Base-by-base conservation (phyloP, 345 rosid genomes). In the Corchorus capsularis region DNA sequence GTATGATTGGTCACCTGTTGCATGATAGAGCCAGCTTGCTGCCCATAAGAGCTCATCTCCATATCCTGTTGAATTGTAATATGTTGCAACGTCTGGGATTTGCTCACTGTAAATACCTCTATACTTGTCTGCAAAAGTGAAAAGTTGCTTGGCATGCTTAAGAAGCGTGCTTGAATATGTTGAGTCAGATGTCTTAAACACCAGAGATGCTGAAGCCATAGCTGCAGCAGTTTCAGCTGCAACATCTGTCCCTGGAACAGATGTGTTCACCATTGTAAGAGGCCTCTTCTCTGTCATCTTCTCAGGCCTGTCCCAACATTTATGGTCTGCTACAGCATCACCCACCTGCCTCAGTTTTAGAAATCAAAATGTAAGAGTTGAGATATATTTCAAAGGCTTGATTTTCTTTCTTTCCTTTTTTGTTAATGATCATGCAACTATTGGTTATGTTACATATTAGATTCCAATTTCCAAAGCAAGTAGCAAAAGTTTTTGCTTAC, bases 221-320 rank as follows among this genome's bases (percentile, higher is more conserved):
- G 98, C 99, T 35, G 98, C 99, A 15, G 99, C 98, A 69, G 97
- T 90, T 82, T 96, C 98, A 20, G 98, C 99, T 62, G 98, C 99
- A 85, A 93, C 98, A 37, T 96, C 99, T 0, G 95, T 78, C 72
- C 99, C 99, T 1, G 97, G 97, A 81, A 70, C 73, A 12, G 97
- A 80, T 37, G 79, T 61, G 71, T 93, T 91, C 68, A 96, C 86
- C 81, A 87, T 90, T 46, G 82, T 80, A 12, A 91, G 86, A 3
- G 99, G 97, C 82, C 99, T 89, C 84, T 89, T 82, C 89, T 79
- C 91, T 0, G 80, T 84, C 98, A 96, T 96, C 0, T 62, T 73
- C 81, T 96, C 99, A 1, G 99, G 99, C 82, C 97, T 96, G 22
- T 92, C 90, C 99, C 99, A 96, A 70, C 99, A 96, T 11, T 74